Conservation (phyloP, 139 green algal genomes). For the Penium margaritaceum region DNA sequence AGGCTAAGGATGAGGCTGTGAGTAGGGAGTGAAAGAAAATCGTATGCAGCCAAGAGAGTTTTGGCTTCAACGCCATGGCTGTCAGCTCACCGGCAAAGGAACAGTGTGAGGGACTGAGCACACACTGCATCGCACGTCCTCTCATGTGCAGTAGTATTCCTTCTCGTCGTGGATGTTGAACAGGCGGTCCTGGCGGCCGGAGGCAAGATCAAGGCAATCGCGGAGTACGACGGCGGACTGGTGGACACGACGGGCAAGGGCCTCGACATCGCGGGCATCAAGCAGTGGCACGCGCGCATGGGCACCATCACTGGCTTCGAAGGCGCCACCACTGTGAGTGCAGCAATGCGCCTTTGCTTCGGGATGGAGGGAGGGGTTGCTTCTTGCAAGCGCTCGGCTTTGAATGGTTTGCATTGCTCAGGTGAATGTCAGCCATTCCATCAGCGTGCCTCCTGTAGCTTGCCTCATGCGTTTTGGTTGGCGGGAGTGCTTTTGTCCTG, state of each 20-base stretch:
- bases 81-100: not conserved
- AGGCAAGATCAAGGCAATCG: constrained; percentile 41
- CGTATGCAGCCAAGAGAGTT: not conserved
- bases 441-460: too few species aligned
- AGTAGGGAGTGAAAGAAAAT: not conserved
- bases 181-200: constrained; percentile 42
- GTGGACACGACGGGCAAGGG: constrained; percentile 39
- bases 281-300: constrained; percentile 20
- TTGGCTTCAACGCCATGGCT: not conserved
- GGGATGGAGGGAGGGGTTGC: too few species aligned
- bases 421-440: too few species aligned
- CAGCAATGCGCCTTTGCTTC: too few species aligned
- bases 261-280: constrained; percentile 35
- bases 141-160: too few species aligned
- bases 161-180: not conserved
- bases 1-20: not conserved
- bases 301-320: constrained; percentile 40
- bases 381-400: too few species aligned
- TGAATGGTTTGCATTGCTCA: too few species aligned
- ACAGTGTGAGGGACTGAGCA: not conserved
- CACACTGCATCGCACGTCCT: too few species aligned
- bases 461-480: too few species aligned
- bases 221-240: constrained; percentile 42
- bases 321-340: constrained; percentile 31
- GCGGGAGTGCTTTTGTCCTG: too few species aligned